A percentile compares a stretch with the other conserved stretches of the same genome.
Conservation (phyloP, 805 yeast genomes). For the Candida xyloterini region DNA sequence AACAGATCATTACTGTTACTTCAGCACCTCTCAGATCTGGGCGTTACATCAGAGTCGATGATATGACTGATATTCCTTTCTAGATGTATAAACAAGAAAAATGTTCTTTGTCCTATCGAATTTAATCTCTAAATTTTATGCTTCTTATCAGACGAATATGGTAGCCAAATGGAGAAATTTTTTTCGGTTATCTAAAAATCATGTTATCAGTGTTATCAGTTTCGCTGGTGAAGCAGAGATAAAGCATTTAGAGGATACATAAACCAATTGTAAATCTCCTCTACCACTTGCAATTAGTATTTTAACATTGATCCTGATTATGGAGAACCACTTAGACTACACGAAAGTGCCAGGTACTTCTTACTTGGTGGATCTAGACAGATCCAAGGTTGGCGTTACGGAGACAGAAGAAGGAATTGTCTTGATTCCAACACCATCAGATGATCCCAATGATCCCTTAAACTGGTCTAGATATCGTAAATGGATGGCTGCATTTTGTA, state of each 20-base stretch:
- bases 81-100: background rate
- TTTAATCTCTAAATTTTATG: too few relatives aligned
- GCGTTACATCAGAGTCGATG: background rate
- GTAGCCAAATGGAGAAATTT: too few relatives aligned
- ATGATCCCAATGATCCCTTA: slow-evolving; percentile 67
- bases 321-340: background rate
- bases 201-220: too few relatives aligned
- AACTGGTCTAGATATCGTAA: slow-evolving; percentile 57
- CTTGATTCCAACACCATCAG: slow-evolving; percentile 63
- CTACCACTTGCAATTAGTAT: too few relatives aligned
- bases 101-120: too few relatives aligned
- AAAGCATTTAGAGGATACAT: too few relatives aligned
- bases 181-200: too few relatives aligned
- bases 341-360: slow-evolving; percentile 13
- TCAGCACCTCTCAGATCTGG: background rate
- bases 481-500: slow-evolving; percentile 42
- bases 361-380: slow-evolving; percentile 15
- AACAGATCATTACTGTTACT: too few relatives aligned
- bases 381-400: slow-evolving; percentile 1
- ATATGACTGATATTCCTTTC: background rate
- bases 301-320: too few relatives aligned
- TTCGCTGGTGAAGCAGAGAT: too few relatives aligned
- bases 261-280: too few relatives aligned
- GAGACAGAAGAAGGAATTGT: slow-evolving; percentile 39
- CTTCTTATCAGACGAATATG: too few relatives aligned